Percentiles rank a stretch among this genome's conserved stretches.
Evolutionary conservation across 352 stramenopile species (phyloP).

Genomic region (Pythium monospermum): DNA sequence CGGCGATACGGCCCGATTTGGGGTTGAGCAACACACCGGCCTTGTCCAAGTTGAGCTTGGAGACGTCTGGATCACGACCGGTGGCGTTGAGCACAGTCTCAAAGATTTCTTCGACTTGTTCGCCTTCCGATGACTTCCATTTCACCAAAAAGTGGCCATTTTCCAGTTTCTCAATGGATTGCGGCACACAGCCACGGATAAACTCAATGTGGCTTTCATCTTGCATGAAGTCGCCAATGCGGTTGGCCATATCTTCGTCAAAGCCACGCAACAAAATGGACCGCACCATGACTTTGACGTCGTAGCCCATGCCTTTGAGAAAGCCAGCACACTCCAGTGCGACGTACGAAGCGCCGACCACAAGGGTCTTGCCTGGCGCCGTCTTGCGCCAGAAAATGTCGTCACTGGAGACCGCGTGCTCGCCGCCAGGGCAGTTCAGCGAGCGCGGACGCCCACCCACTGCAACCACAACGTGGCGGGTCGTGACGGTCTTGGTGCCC

Average conservation of each 20-base stretch:
- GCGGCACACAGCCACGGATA: slow-evolving; percentile 85
- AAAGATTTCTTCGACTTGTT: slow-evolving; percentile 84
- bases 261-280: slow-evolving; percentile 97
- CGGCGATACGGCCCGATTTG: slow-evolving; percentile 90
- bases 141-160: slow-evolving; percentile 79
- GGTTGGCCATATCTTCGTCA: slow-evolving; percentile 95
- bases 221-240: slow-evolving; percentile 93
- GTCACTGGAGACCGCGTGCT: slow-evolving; percentile 92
- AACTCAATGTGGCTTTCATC: slow-evolving; percentile 89
- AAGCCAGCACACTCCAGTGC: slow-evolving; percentile 98
- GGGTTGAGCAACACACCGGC: slow-evolving; percentile 86
- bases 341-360: slow-evolving; percentile 97
- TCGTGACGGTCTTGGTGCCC: slow-evolving; percentile 89
- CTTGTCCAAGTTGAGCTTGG: slow-evolving; percentile 84
- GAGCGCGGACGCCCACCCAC: slow-evolving; percentile 91
- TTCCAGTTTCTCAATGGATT: slow-evolving; percentile 90
- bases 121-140: slow-evolving; percentile 56
- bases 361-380: slow-evolving; percentile 94
- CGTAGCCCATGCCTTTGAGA: slow-evolving; percentile 92
- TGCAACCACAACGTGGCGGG: slow-evolving; percentile 92
- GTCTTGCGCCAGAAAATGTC: slow-evolving; percentile 84
- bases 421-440: slow-evolving; percentile 86
- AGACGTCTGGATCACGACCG: slow-evolving; percentile 91
- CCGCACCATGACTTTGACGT: slow-evolving; percentile 96
- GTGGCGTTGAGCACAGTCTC: slow-evolving; percentile 96